Percentiles rank a stretch among this genome's conserved stretches.
Evolutionary conservation across 495 filamentous ascomycete genomes (phyloP).

Genomic region (Neurospora tetraspora): DNA sequence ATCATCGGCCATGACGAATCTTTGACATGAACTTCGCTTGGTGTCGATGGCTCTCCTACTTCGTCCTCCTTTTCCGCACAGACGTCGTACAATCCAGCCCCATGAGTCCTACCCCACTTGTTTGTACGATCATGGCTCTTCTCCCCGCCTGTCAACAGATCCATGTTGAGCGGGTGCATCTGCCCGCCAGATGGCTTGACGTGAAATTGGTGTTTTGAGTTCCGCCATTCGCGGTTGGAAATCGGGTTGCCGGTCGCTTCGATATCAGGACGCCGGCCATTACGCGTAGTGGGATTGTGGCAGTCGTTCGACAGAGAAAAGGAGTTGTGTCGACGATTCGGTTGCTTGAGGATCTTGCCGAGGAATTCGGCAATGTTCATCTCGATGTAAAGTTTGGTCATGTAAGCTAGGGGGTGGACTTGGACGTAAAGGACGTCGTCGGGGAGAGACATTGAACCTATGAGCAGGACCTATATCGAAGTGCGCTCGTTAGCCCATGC

Average conservation of each 20-base stretch:
- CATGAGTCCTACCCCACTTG: neutral
- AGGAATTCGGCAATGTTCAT: constrained; percentile 45
- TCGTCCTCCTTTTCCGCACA: neutral
- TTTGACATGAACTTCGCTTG: neutral
- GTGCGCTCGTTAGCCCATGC: neutral
- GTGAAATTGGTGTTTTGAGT: neutral
- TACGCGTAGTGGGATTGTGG: neutral
- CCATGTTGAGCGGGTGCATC: constrained; percentile 9
- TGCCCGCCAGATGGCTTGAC: constrained; percentile 2
- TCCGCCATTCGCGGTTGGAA: constrained; percentile 3
- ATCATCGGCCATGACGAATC: neutral
- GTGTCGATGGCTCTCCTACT: neutral
- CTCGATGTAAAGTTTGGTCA: constrained; percentile 43
- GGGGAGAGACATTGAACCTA: constrained; percentile 21
- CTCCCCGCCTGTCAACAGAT: neutral
- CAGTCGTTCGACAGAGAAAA: neutral
- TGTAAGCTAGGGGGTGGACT: constrained; percentile 41
- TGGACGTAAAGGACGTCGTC: constrained; percentile 34
- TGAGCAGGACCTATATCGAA: constrained; percentile 12
- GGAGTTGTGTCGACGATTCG: neutral
- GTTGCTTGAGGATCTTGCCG: constrained; percentile 21
- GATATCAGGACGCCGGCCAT: neutral
- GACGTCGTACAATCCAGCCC: neutral
- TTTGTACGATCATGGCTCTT: neutral
- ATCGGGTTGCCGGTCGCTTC: neutral